Conservation (phyloP, 2,329 filamentous ascomycete genomes). For the Alternaria sp. region DNA sequence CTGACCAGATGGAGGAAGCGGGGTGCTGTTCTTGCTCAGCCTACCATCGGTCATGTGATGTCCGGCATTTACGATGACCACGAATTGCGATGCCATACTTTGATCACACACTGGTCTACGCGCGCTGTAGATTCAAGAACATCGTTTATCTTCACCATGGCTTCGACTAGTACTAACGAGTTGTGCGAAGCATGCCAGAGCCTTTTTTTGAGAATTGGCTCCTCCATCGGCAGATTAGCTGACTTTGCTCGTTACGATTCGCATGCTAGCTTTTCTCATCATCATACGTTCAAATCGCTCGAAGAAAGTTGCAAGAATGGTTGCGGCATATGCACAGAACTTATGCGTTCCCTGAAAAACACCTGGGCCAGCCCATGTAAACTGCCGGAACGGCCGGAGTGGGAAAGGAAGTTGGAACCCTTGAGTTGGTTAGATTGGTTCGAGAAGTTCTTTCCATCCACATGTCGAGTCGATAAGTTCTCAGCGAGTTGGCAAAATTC, state of each 20-base stretch:
- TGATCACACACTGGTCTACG: no score
- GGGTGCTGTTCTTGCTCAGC: not conserved
- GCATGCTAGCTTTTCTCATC: no score
- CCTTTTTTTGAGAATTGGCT: not conserved
- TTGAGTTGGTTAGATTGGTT: no score
- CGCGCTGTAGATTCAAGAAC: not conserved
- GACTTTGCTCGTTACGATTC: no score
- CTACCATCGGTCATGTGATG: not conserved
- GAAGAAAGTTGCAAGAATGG: not conserved
- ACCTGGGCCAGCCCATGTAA: no score
- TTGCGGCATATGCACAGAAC: not conserved
- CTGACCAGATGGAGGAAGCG: not conserved
- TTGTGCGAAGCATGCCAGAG: not conserved
- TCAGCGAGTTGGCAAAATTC: constrained; percentile 6
- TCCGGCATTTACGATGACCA: not conserved
- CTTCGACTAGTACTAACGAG: not conserved
- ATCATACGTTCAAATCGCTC: not conserved
- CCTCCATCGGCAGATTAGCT: not conserved
- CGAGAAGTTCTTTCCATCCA: not conserved
- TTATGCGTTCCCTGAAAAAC: not conserved
- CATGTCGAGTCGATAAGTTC: not conserved
- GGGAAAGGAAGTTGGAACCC: no score
- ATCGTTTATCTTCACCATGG: not conserved
- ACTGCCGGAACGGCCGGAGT: no score
- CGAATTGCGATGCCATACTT: not conserved